phyloP scores from a whole-genome alignment of 2,329 filamentous ascomycete species.

The Nemania abortiva region DNA sequence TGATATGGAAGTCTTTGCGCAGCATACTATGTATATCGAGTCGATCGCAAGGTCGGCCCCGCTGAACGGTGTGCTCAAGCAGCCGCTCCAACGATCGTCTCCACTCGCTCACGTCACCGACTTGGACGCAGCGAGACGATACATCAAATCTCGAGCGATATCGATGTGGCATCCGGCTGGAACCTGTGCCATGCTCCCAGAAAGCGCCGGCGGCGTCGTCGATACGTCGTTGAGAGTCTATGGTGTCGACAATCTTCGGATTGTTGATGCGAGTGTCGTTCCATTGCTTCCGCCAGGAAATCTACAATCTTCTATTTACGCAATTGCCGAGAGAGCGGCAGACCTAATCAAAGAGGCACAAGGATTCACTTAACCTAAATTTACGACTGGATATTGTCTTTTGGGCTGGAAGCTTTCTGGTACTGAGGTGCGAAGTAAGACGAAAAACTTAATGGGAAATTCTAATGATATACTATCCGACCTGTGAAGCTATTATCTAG shows the following conservation, averaged over 20 bases:
- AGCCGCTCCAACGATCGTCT: slow-evolving; percentile 51
- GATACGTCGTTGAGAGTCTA: slow-evolving; percentile 34
- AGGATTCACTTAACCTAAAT: slow-evolving; percentile 1
- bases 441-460: too few species aligned
- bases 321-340: slow-evolving; percentile 39
- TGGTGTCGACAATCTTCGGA: slow-evolving; percentile 32
- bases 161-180: slow-evolving; percentile 61
- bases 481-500: too few species aligned
- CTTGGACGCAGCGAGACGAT: slow-evolving; percentile 50
- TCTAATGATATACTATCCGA: too few species aligned
- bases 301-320: slow-evolving; percentile 38
- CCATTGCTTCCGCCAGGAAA: slow-evolving; percentile 40
- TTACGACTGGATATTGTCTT: too few species aligned
- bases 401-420: too few species aligned
- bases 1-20: slow-evolving; percentile 36
- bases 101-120: slow-evolving; percentile 32
- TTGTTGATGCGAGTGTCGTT: slow-evolving; percentile 41
- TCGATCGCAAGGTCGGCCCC: slow-evolving; percentile 51
- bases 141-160: slow-evolving; percentile 50
- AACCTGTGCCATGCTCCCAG: slow-evolving; percentile 54
- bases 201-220: slow-evolving; percentile 36
- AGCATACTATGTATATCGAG: slow-evolving; percentile 45
- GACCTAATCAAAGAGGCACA: slow-evolving; percentile 37
- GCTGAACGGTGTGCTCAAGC: slow-evolving; percentile 55
- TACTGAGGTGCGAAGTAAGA: too few species aligned